Conservation (phyloP, 805 yeast genomes). For the Schizosaccharomyces pombe region DNA sequence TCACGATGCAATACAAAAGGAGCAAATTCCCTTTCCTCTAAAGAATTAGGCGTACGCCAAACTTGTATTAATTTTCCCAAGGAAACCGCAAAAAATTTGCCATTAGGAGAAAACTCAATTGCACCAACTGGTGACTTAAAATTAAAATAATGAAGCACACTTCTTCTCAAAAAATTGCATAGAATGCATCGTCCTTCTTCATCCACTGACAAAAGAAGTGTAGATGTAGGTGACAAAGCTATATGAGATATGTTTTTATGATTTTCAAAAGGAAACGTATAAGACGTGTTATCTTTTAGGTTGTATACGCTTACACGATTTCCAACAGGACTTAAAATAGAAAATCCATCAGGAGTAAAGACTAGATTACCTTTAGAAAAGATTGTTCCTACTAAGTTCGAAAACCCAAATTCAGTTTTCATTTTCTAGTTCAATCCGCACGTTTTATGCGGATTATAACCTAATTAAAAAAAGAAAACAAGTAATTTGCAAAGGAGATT, state of each 20-base stretch:
- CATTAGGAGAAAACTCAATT: constrained; percentile 70
- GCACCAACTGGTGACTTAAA: constrained; percentile 59
- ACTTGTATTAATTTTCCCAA: constrained; percentile 63
- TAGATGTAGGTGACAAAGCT: constrained; percentile 64
- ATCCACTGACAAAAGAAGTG: constrained; percentile 62
- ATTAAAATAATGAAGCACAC: constrained; percentile 81
- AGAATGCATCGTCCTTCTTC: constrained; percentile 75
- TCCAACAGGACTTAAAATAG: constrained; percentile 76
- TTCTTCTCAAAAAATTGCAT: constrained; percentile 60
- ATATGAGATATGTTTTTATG: constrained; percentile 57
- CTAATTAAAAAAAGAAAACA: too few relatives aligned
- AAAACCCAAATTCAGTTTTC: constrained; percentile 69
- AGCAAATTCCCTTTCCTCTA: constrained; percentile 79
- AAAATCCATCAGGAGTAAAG: constrained; percentile 68
- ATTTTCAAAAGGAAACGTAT: constrained; percentile 80
- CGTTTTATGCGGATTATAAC: too few relatives aligned
- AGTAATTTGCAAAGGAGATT: too few relatives aligned
- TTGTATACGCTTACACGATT: constrained; percentile 80
- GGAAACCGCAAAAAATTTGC: constrained; percentile 67
- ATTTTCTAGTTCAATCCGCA: too few relatives aligned
- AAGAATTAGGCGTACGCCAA: constrained; percentile 69
- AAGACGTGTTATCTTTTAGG: constrained; percentile 44
- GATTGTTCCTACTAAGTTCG: constrained; percentile 81
- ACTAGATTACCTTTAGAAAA: constrained; percentile 78
- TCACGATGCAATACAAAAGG: constrained; percentile 81